Evolutionary conservation across 257 asterid genomes (phyloP).

Genomic region (Plantago elongata): DNA sequence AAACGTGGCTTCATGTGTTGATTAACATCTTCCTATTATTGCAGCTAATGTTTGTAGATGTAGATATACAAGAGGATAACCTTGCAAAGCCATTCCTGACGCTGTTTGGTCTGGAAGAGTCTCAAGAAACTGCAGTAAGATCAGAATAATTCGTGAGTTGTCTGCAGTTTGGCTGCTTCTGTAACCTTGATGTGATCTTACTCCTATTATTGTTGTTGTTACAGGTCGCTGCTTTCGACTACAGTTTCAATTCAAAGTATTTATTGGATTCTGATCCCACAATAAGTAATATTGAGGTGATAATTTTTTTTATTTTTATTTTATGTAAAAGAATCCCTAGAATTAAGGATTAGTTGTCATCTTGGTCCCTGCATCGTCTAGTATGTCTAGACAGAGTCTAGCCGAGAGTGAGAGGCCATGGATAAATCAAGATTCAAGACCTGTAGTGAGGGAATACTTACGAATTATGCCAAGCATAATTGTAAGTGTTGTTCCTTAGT

Average conservation of each 20-base stretch:
- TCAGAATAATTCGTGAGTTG: constrained; percentile 10
- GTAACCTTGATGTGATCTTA: constrained; percentile 15
- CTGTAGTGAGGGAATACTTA: no score
- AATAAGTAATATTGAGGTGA: constrained; percentile 61
- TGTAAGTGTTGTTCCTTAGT: no score
- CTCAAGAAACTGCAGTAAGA: constrained; percentile 53
- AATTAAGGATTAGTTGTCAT: no score
- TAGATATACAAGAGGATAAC: constrained; percentile 68
- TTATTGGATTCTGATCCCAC: constrained; percentile 60
- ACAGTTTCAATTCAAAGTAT: constrained; percentile 53
- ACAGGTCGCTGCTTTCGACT: constrained; percentile 71
- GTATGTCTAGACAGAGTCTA: no score
- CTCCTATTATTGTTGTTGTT: neutral
- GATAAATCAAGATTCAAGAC: no score
- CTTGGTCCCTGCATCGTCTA: no score
- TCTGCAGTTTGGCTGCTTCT: constrained; percentile 21
- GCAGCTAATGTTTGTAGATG: constrained; percentile 79
- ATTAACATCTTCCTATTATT: constrained; percentile 19
- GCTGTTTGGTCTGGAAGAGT: constrained; percentile 82
- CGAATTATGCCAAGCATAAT: no score
- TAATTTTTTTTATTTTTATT: no score
- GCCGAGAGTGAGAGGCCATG: no score
- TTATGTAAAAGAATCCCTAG: no score
- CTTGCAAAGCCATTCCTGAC: constrained; percentile 91
- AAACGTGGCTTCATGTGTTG: constrained; percentile 10